Conservation (phyloP, 768 basidiomycete species). For the Mycena polygramma region DNA sequence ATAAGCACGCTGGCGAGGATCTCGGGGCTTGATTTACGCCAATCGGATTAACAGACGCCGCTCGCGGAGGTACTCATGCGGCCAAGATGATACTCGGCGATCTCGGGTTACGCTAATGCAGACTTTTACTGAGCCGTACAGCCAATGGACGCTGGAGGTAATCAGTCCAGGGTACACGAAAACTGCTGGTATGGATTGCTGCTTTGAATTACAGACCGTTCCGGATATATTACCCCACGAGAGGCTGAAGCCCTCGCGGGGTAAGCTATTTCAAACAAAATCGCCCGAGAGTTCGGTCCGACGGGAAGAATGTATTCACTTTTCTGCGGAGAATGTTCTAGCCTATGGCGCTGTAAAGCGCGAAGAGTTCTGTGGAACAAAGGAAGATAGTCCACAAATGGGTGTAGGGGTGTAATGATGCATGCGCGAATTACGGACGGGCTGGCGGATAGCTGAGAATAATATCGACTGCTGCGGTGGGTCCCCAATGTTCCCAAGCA, state of each 20-base stretch:
- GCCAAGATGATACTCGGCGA: too few relatives aligned
- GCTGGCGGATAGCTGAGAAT: neutral
- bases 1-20: too few relatives aligned
- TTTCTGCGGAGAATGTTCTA: conserved; percentile 30
- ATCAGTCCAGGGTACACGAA: too few relatives aligned
- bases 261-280: conserved; percentile 4
- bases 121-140: too few relatives aligned
- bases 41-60: too few relatives aligned
- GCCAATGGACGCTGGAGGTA: too few relatives aligned
- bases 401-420: conserved; percentile 3
- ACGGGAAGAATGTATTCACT: conserved; percentile 1
- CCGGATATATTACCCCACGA: neutral
- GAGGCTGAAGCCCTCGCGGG: neutral
- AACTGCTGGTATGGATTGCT: too few relatives aligned
- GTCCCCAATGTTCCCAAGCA: neutral
- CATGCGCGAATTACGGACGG: neutral
- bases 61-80: neutral
- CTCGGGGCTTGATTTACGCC: too few relatives aligned
- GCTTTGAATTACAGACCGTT: neutral
- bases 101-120: neutral
- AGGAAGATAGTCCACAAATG: conserved; percentile 14
- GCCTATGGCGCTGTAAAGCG: neutral
- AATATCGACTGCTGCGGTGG: neutral
- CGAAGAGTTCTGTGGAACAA: conserved; percentile 19
- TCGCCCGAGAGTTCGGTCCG: neutral